Evolutionary conservation across 2,329 filamentous ascomycete species (phyloP), one percentile per base, ranked within the genome.

Genomic region (Penicillium sp.): DNA sequence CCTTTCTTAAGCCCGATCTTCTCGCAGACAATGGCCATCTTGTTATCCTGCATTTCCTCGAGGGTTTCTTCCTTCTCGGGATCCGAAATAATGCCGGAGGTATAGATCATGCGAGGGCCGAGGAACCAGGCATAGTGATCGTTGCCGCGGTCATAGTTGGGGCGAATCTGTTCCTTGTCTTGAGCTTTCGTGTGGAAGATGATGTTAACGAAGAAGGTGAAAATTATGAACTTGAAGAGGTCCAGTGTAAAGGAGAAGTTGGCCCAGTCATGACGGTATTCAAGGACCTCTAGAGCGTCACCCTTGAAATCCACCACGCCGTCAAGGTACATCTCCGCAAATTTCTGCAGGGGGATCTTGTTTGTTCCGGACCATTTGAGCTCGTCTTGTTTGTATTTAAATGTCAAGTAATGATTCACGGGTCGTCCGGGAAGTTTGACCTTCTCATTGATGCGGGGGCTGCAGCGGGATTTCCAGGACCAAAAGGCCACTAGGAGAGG

Each of bases 11-110:
- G 84, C 35, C 81, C 86, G 65, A 96, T 90, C 85, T 96, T 96
- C 79, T 96, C 91, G 77, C 92, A 96, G 47, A 96, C 92, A 65
- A 94, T 82, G 64, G 88, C 88, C 73, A 96, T 82, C 81, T 96
- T 96, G 85, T 96, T 96, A 79, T 96, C 92, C 81, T 96, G 72
- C 56, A 74, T 58, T 54, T 75, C 66, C 48, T 75, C 73, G 20
- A 75, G 67, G 1, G 69, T 71, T 54, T 75, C 72, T 48, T 73
- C 71, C 25, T 57, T 53, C 14, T 64, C 57, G 10, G 59, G 60
- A 45, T 74, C 70, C 6, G 69, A 69, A 58, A 75, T 70, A 25
- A 74, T 67, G 12, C 71, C 73, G 1, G 67, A 69, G 15, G 72
- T 74, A 60, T 74, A 74, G 58, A 74, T 66, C 73, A 75, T 74